These are phyloP conservation scores for Talaromyces sp. DNA, from an alignment of 2,329 filamentous ascomycete genomes.

Conservation along the genomic window DNA sequence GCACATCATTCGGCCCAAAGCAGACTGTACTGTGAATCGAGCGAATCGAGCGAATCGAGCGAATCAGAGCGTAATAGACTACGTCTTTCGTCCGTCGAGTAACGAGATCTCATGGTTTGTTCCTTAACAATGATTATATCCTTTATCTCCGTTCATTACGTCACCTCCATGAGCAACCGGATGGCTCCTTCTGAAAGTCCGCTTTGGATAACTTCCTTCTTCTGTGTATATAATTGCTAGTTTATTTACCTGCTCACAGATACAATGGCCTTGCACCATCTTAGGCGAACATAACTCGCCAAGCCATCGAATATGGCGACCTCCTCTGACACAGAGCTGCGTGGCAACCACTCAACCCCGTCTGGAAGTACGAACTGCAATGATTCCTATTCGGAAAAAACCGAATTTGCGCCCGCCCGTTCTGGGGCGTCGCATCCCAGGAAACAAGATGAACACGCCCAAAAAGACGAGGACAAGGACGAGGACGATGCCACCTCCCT, in stretches of 20 bases:
- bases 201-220: not conserved
- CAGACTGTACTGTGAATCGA: too few relatives aligned
- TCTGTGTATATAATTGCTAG: too few relatives aligned
- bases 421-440: not conserved
- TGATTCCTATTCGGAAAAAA: not conserved
- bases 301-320: not conserved
- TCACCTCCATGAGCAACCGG: not conserved
- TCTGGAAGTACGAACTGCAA: not conserved
- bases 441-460: not conserved
- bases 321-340: not conserved
- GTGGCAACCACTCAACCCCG: not conserved
- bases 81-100: not conserved
- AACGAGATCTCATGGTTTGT: not conserved
- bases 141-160: conserved; percentile 1
- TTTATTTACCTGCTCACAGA: too few relatives aligned
- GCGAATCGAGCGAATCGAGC: conserved; percentile 1
- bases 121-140: not conserved
- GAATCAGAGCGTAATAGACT: not conserved
- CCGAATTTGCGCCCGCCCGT: not conserved
- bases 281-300: not conserved
- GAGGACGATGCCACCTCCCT: not conserved
- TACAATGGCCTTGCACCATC: not conserved
- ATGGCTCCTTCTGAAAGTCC: not conserved
- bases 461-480: not conserved
- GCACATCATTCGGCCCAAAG: too few relatives aligned